Evolutionary conservation across 2,329 filamentous ascomycete species (phyloP).

Genomic region (Botrytis fabae): DNA sequence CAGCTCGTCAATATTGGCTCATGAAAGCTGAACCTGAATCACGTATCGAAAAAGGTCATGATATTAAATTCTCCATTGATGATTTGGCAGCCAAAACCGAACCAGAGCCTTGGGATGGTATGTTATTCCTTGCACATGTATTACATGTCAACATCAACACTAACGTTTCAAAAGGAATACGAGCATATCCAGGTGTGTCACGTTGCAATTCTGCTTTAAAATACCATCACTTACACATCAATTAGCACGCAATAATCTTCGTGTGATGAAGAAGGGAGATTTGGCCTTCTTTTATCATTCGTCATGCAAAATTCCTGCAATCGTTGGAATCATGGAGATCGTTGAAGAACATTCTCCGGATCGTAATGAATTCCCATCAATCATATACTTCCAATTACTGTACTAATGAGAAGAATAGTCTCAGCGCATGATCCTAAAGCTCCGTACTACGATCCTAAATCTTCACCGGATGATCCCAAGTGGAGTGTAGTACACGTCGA

Average conservation of each 20-base stretch:
- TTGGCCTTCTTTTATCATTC: slow-evolving; percentile 97
- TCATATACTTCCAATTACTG: neutral
- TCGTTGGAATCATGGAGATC: slow-evolving; percentile 86
- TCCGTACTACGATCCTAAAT: slow-evolving; percentile 83
- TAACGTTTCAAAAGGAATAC: slow-evolving; percentile 45
- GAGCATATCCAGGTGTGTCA: slow-evolving; percentile 49
- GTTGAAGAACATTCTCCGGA: slow-evolving; percentile 82
- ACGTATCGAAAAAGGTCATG: slow-evolving; percentile 79
- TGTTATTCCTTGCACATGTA: slow-evolving; percentile 36
- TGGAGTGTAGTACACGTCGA: slow-evolving; percentile 91
- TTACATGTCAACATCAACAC: slow-evolving; percentile 20
- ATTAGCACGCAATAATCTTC: slow-evolving; percentile 81
- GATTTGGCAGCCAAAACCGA: slow-evolving; percentile 71
- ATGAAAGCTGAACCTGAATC: slow-evolving; percentile 89
- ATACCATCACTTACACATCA: slow-evolving; percentile 35
- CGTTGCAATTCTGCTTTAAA: slow-evolving; percentile 22
- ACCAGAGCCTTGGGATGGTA: slow-evolving; percentile 91
- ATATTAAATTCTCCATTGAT: slow-evolving; percentile 93
- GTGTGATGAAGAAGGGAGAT: slow-evolving; percentile 87
- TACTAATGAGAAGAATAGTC: slow-evolving; percentile 25
- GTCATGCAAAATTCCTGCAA: slow-evolving; percentile 85
- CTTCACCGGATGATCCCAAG: slow-evolving; percentile 66
- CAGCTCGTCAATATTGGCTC: slow-evolving; percentile 65
- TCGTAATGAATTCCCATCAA: slow-evolving; percentile 46
- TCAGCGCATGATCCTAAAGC: slow-evolving; percentile 68